phyloP scores from a whole-genome alignment of 2,329 filamentous ascomycete species.

The Colletotrichum kahawae region DNA sequence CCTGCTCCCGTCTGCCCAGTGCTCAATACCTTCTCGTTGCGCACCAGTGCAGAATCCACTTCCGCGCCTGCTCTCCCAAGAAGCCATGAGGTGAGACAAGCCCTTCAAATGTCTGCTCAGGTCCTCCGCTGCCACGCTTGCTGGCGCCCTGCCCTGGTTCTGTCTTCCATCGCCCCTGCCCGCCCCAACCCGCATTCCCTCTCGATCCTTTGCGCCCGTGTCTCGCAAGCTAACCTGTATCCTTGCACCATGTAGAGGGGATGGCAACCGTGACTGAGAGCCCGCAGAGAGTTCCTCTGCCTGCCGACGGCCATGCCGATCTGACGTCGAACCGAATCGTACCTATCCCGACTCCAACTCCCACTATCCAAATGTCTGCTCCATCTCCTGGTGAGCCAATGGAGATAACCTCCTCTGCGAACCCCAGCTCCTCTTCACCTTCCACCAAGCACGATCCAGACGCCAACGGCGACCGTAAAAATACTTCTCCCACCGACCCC shows the following conservation, averaged over 20 bases:
- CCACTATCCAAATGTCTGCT: constrained; percentile 64
- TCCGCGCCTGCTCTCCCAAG: not conserved
- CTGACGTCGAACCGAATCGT: constrained; percentile 59
- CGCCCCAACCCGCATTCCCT: constrained; percentile 9
- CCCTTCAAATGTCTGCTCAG: not conserved
- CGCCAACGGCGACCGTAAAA: constrained; percentile 38
- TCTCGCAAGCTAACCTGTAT: constrained; percentile 23
- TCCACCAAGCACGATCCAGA: constrained; percentile 24
- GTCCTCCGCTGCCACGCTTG: constrained; percentile 12
- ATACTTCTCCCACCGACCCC: constrained; percentile 43
- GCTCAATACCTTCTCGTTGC: not conserved
- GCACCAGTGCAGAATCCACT: not conserved
- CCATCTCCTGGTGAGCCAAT: constrained; percentile 64
- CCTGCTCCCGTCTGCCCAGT: not conserved
- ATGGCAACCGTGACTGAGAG: constrained; percentile 61
- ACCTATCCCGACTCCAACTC: constrained; percentile 54
- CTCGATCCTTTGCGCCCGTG: constrained; percentile 5
- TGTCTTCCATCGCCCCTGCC: not conserved
- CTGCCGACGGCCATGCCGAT: constrained; percentile 46
- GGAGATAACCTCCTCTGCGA: constrained; percentile 63
- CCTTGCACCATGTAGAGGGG: constrained; percentile 40
- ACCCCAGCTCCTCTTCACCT: constrained; percentile 31
- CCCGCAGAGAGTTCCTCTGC: constrained; percentile 47
- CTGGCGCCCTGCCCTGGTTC: constrained; percentile 24
- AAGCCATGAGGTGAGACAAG: constrained; percentile 23